phyloP scores from a whole-genome alignment of 139 green algal species.

The Chlorella sp. region DNA sequence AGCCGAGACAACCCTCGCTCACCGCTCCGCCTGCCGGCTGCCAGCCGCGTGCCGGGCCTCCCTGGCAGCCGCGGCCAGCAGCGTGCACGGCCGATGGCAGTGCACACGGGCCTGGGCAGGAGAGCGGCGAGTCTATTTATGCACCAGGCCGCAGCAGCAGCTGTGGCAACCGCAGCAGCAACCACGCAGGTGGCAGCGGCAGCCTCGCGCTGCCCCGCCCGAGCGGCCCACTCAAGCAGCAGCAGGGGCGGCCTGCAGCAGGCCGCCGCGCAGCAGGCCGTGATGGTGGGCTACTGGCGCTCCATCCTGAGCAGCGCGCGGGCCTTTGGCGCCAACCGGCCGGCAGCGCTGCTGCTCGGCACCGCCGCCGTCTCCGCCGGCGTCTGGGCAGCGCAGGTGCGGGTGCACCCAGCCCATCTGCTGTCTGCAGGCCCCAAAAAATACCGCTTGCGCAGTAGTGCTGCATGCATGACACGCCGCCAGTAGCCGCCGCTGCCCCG shows the following conservation, averaged over 20 bases:
- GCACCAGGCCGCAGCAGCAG: background rate
- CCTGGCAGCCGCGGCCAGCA: too few relatives aligned
- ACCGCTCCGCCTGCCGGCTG: too few relatives aligned
- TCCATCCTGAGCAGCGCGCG: constrained; percentile 9
- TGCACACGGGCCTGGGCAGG: too few relatives aligned
- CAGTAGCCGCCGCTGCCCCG: background rate
- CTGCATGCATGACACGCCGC: background rate
- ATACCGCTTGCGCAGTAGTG: background rate
- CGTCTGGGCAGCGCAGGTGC: constrained; percentile 24
- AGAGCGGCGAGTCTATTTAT: too few relatives aligned
- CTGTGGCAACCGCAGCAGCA: background rate
- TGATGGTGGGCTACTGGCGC: constrained; percentile 10
- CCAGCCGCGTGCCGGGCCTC: too few relatives aligned
- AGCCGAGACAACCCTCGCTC: too few relatives aligned
- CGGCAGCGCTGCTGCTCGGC: constrained; percentile 6
- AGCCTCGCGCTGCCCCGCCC: background rate
- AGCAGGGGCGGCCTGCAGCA: background rate
- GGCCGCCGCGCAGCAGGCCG: background rate
- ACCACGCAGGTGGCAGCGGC: background rate
- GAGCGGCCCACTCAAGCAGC: background rate
- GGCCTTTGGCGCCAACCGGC: constrained; percentile 9
- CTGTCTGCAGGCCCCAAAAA: background rate
- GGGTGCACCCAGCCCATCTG: background rate
- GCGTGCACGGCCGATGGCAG: too few relatives aligned
- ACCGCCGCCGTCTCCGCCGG: constrained; percentile 15